Conservation (phyloP, 2,329 filamentous ascomycete genomes). For the Calonectria ilicicola region DNA sequence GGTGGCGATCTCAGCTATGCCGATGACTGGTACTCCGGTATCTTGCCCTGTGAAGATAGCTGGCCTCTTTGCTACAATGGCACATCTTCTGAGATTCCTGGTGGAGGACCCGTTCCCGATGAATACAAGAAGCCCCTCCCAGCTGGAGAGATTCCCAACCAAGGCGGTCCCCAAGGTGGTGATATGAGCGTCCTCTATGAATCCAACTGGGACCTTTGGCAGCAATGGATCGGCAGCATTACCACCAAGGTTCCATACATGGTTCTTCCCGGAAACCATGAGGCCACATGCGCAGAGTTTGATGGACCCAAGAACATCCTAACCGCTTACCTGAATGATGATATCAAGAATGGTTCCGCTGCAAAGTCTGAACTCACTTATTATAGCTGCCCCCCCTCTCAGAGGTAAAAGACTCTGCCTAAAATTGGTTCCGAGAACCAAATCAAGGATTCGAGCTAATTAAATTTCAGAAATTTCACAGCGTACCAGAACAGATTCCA, state of each 20-base stretch:
- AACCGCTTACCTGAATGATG: conserved; percentile 59
- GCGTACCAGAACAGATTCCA: conserved; percentile 63
- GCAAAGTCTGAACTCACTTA: conserved; percentile 55
- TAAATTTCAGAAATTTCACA: conserved; percentile 55
- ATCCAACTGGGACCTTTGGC: conserved; percentile 64
- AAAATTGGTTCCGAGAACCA: not conserved
- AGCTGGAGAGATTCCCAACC: conserved; percentile 56
- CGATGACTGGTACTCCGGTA: conserved; percentile 64
- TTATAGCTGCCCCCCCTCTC: conserved; percentile 64
- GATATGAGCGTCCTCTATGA: conserved; percentile 63
- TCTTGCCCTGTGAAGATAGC: conserved; percentile 58
- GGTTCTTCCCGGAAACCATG: conserved; percentile 63
- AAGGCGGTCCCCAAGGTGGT: conserved; percentile 59
- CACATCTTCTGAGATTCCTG: conserved; percentile 53
- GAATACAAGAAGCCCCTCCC: conserved; percentile 59
- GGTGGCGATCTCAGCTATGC: conserved; percentile 64
- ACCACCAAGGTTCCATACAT: conserved; percentile 61
- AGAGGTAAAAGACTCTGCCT: conserved; percentile 42
- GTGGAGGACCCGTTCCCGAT: conserved; percentile 47
- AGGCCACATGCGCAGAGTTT: conserved; percentile 61
- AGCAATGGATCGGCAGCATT: conserved; percentile 59
- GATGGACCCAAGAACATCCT: conserved; percentile 57
- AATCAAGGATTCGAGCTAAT: not conserved
- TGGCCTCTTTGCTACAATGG: conserved; percentile 67
- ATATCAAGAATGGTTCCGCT: conserved; percentile 56